Evolutionary conservation across 768 basidiomycete genomes (phyloP).

Genomic region (Auricularia heimuer): DNA sequence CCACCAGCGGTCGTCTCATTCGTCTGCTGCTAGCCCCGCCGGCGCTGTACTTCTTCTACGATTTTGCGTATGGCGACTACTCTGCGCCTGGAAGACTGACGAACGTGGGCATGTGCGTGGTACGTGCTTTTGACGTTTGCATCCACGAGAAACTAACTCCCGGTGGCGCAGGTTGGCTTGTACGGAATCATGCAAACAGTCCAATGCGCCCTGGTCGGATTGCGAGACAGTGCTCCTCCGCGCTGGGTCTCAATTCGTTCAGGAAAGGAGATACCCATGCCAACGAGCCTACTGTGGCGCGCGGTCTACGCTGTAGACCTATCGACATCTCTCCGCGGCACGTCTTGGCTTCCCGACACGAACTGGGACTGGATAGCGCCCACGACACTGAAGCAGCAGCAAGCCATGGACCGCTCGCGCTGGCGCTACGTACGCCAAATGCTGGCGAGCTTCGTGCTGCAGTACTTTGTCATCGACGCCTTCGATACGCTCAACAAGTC

Average conservation of each 20-base stretch:
- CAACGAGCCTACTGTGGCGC: neutral
- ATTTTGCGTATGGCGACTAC: neutral
- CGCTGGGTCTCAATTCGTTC: neutral
- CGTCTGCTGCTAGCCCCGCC: neutral
- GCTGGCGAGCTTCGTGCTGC: neutral
- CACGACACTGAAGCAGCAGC: neutral
- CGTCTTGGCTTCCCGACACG: neutral
- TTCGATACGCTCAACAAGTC: neutral
- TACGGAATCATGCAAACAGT: neutral
- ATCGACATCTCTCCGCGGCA: neutral
- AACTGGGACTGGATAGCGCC: neutral
- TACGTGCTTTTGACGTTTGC: neutral
- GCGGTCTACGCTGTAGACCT: neutral
- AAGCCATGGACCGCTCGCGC: neutral
- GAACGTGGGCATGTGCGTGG: neutral
- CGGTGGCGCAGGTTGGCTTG: neutral
- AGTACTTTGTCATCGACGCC: neutral
- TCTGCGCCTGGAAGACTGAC: neutral
- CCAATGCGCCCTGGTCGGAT: neutral
- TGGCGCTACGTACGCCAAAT: neutral
- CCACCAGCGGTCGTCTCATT: neutral
- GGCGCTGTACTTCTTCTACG: neutral
- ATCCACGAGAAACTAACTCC: too few relatives aligned
- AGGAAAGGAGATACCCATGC: neutral
- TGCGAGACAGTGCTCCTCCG: neutral